Conservation (phyloP, 179 eudicot genomes). For the Spinacia oleracea region DNA sequence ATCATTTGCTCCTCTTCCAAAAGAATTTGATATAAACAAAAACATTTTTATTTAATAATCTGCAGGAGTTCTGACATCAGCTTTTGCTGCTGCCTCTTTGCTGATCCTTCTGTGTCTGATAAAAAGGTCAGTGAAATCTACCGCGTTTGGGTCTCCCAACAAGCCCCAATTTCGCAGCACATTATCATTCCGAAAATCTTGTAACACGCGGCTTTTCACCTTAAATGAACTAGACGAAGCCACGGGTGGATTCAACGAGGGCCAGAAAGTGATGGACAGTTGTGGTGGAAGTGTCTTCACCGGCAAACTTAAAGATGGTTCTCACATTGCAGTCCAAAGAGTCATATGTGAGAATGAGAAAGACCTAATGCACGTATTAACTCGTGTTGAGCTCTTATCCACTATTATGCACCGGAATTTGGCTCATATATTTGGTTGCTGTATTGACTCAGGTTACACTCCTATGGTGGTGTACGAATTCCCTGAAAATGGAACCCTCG, state of each 20-base stretch:
- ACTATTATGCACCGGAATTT: conserved; percentile 55
- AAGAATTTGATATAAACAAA: conserved; percentile 12
- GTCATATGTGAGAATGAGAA: conserved; percentile 54
- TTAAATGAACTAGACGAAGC: conserved; percentile 74
- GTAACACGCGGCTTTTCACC: conserved; percentile 55
- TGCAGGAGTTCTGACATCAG: conserved; percentile 62
- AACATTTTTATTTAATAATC: background rate
- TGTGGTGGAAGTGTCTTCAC: conserved; percentile 44
- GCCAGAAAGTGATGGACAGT: conserved; percentile 40
- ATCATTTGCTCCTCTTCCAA: too few species aligned
- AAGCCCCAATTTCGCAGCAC: conserved; percentile 39
- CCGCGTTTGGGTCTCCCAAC: conserved; percentile 31
- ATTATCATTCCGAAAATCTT: conserved; percentile 49
- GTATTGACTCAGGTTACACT: conserved; percentile 52
- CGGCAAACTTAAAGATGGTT: conserved; percentile 59
- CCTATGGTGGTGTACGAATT: conserved; percentile 68
- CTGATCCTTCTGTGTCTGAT: conserved; percentile 45
- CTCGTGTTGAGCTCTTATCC: conserved; percentile 54
- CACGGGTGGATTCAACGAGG: conserved; percentile 56
- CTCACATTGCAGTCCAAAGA: conserved; percentile 57
- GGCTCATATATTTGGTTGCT: conserved; percentile 71
- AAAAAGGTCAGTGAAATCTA: conserved; percentile 43
- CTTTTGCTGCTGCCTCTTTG: conserved; percentile 42
- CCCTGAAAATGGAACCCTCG: conserved; percentile 60
- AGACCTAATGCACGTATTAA: conserved; percentile 49